Evolutionary conservation across 257 asterid genomes (phyloP), one percentile per base, ranked within the genome.

Genomic region (Marsdenia floribunda): DNA sequence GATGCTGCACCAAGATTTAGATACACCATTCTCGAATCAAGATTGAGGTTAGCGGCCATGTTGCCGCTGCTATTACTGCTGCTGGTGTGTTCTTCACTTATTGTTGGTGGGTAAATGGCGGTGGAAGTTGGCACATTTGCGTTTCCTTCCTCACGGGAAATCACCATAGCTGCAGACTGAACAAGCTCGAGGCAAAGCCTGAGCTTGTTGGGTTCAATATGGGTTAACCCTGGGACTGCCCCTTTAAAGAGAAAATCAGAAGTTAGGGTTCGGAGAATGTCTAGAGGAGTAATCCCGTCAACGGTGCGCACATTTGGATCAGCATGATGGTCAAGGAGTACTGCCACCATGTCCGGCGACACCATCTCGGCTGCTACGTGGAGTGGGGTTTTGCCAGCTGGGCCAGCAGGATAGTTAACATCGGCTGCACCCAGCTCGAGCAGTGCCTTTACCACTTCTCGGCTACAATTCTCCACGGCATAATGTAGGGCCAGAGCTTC

Each of bases 331-430:
- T 93, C 98, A 6, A 93, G 88, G 12, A 93, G 84, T 44, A 93
- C 98, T 2, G 98, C 93, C 50, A 93, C 97, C 98, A 93, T 93
- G 79, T 93, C 98, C 13, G 98, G 96, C 1, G 98, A 93, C 61
- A 93, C 98, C 98, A 93, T 93, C 78, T 93, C 98, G 0, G 98
- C 91, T 0, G 96, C 96, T 3, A 91, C 61, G 75, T 93, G 98
- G 13, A 93, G 97, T 12, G 98, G 93, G 26, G 93, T 87, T 72
- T 89, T 88, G 21, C 97, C 94, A 0, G 96, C 88, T 0, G 97
- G 97, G 0, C 97, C 98, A 1, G 96, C 97, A 0, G 94, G 97
- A 82, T 73, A 93, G 81, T 93, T 90, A 1, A 91, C 98, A 29
- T 93, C 98, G 2, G 97, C 98, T 0, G 98, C 98, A 0, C 98